A percentile compares a stretch with the other conserved stretches of the same genome.
phyloP scores from a whole-genome alignment of 441 rosid species.

The Croton setiger region DNA sequence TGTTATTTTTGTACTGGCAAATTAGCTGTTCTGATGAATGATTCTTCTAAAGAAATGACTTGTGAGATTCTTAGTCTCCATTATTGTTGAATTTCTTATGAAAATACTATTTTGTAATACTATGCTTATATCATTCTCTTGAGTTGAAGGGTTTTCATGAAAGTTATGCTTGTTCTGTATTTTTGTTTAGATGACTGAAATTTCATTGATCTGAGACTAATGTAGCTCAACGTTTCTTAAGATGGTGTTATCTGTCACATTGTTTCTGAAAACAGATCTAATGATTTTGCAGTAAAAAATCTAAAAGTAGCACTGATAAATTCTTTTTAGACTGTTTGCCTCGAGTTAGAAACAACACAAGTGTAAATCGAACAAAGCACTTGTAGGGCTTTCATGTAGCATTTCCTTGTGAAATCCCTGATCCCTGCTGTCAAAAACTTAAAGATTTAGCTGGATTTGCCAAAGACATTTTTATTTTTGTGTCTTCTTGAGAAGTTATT shows the following conservation, averaged over 20 bases:
- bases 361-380: not conserved
- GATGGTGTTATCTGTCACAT: not conserved
- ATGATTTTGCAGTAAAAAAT: not conserved
- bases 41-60: not conserved
- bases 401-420: not conserved
- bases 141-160: not conserved
- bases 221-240: not conserved
- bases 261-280: not conserved
- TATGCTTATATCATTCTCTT: conserved; percentile 2
- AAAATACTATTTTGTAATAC: not conserved
- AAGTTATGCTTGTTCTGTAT: not conserved
- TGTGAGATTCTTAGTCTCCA: not conserved
- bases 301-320: conserved; percentile 3
- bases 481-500: not conserved
- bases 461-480: not conserved
- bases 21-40: not conserved
- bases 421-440: not conserved
- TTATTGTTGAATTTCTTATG: not conserved
- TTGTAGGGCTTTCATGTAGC: not conserved
- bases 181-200: not conserved
- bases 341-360: not conserved
- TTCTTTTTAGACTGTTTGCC: not conserved
- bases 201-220: not conserved
- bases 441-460: not conserved
- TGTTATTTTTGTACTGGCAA: not conserved